Conservation (phyloP, 768 basidiomycete species). For the Tricholoma terreum region DNA sequence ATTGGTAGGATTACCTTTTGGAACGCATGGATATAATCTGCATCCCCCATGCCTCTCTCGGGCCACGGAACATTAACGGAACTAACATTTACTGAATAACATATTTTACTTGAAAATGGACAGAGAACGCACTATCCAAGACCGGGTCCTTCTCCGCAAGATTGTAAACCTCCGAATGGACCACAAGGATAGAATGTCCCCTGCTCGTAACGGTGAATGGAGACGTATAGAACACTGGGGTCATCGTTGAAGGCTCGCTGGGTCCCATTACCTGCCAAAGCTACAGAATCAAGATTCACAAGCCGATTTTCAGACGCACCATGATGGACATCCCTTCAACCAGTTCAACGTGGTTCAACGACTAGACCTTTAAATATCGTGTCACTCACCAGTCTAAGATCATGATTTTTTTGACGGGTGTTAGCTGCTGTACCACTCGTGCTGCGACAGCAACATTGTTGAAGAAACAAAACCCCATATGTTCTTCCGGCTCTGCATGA, state of each 20-base stretch:
- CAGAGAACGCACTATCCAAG: slow-evolving; percentile 70
- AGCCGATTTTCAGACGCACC: slow-evolving; percentile 38
- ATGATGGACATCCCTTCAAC: slow-evolving; percentile 78
- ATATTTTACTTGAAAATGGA: slow-evolving; percentile 4
- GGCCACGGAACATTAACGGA: slow-evolving; percentile 98
- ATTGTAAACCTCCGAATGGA: slow-evolving; percentile 82
- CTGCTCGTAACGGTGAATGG: slow-evolving; percentile 90
- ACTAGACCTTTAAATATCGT: slow-evolving; percentile 3
- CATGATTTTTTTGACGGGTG: slow-evolving; percentile 72
- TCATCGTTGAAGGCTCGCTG: slow-evolving; percentile 96
- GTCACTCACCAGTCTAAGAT: slow-evolving; percentile 89
- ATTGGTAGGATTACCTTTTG: slow-evolving; percentile 97
- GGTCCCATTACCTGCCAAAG: slow-evolving; percentile 85
- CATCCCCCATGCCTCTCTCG: slow-evolving; percentile 81
- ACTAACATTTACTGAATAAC: slow-evolving; percentile 37
- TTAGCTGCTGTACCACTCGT: slow-evolving; percentile 70
- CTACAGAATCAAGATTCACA: slow-evolving; percentile 2
- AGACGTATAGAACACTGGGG: slow-evolving; percentile 87
- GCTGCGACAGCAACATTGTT: slow-evolving; percentile 97
- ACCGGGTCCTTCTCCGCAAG: slow-evolving; percentile 81
- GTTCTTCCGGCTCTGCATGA: slow-evolving; percentile 96
- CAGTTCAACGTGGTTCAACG: not conserved
- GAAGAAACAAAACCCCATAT: slow-evolving; percentile 99
- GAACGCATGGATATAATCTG: slow-evolving; percentile 96
- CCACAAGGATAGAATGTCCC: slow-evolving; percentile 93